phyloP scores from a whole-genome alignment of 305 asterid species.

The Ilex paraguariensis region DNA sequence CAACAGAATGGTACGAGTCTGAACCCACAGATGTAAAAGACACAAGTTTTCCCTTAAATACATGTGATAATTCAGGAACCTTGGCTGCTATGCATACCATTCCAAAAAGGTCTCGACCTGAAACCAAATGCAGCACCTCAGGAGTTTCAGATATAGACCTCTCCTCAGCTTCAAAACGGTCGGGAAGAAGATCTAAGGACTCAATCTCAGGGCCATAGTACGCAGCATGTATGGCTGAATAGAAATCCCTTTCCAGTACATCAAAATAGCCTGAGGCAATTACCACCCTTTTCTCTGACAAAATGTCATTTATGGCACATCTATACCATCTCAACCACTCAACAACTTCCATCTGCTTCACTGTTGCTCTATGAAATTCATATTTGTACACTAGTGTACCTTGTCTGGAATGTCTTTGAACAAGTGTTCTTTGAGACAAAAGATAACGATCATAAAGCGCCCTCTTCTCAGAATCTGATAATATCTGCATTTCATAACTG shows the following conservation, averaged over 20 bases:
- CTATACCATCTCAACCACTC: conserved; percentile 94
- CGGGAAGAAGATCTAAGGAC: conserved; percentile 69
- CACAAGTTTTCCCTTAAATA: conserved; percentile 29
- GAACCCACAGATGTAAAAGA: conserved; percentile 19
- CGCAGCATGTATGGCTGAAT: conserved; percentile 78
- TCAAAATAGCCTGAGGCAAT: conserved; percentile 82
- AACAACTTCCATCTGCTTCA: conserved; percentile 75
- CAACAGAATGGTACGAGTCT: conserved; percentile 21
- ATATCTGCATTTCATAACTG: conserved; percentile 53
- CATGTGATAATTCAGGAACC: conserved; percentile 42
- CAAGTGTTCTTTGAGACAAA: conserved; percentile 36
- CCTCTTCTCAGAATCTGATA: conserved; percentile 77
- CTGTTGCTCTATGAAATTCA: conserved; percentile 27
- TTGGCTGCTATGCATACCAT: conserved; percentile 60
- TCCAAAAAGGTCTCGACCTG: conserved; percentile 91
- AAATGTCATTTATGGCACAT: conserved; percentile 59
- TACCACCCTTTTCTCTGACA: conserved; percentile 70
- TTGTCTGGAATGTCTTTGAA: conserved; percentile 30
- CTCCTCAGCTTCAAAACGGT: conserved; percentile 89
- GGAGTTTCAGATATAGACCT: conserved; percentile 57
- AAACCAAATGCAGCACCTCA: conserved; percentile 88
- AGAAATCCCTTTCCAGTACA: conserved; percentile 66
- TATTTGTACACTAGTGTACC: conserved; percentile 43
- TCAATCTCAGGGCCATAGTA: conserved; percentile 86
- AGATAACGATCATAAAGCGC: conserved; percentile 69